Percentiles rank a stretch among this genome's conserved stretches.
phyloP scores from a whole-genome alignment of 192 early-diverging fungal species.

The Allomyces arbusculus region DNA sequence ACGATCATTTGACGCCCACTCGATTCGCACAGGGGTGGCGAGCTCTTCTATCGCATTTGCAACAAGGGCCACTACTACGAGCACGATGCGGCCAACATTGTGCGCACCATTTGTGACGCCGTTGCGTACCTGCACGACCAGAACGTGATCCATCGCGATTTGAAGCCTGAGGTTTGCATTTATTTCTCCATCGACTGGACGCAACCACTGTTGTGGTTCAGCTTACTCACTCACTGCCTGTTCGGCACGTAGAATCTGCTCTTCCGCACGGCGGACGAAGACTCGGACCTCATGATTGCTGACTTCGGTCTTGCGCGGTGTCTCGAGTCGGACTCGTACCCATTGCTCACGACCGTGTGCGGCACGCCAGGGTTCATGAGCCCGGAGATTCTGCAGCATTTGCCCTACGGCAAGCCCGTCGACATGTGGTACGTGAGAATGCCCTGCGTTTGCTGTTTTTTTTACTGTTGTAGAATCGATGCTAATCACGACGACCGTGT shows the following conservation, averaged over 20 bases:
- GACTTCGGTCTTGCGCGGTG: conserved; percentile 63
- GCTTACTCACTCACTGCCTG: neutral
- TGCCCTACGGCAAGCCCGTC: conserved; percentile 50
- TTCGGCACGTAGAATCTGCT: conserved; percentile 57
- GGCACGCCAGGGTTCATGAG: conserved; percentile 70
- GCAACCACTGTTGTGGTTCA: too few relatives aligned
- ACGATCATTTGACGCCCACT: too few relatives aligned
- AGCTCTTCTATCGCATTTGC: conserved; percentile 76
- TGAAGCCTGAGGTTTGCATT: neutral
- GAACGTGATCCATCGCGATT: conserved; percentile 67
- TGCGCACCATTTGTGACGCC: conserved; percentile 54
- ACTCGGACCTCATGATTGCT: conserved; percentile 46
- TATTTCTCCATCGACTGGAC: too few relatives aligned
- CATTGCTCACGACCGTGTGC: conserved; percentile 41
- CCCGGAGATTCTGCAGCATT: conserved; percentile 21
- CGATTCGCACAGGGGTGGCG: conserved; percentile 55
- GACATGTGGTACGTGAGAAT: conserved; percentile 1
- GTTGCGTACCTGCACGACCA: conserved; percentile 68
- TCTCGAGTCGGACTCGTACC: conserved; percentile 33
- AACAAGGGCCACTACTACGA: conserved; percentile 50
- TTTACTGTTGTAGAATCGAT: neutral
- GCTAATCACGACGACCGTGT: conserved; percentile 13
- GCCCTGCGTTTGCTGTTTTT: conserved; percentile 1
- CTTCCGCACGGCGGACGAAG: conserved; percentile 34
- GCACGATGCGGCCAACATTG: conserved; percentile 54